Evolutionary conservation across 2,329 filamentous ascomycete genomes (phyloP).

Genomic region (Neopestalotiopsis sp.): DNA sequence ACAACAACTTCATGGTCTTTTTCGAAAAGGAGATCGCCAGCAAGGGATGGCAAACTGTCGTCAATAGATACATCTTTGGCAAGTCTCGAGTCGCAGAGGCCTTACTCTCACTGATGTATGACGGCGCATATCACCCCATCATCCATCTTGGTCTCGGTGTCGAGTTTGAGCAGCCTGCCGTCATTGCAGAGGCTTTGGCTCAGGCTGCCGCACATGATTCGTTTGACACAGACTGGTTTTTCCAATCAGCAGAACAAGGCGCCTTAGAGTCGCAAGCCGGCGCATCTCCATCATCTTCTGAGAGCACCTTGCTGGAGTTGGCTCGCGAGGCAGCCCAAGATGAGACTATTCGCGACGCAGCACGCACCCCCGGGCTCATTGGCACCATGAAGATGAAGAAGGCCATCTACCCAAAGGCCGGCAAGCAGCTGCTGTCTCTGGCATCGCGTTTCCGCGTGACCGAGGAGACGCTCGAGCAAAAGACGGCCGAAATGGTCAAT

Average conservation of each 20-base stretch:
- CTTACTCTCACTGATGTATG: constrained; percentile 55
- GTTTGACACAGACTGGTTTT: constrained; percentile 52
- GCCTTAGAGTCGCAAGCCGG: constrained; percentile 10
- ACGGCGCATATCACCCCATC: constrained; percentile 69
- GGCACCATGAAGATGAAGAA: constrained; percentile 58
- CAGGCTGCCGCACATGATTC: constrained; percentile 63
- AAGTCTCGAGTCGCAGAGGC: constrained; percentile 60
- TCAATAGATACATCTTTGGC: constrained; percentile 66
- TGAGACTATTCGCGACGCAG: constrained; percentile 54
- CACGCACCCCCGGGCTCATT: constrained; percentile 37
- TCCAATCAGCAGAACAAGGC: constrained; percentile 35
- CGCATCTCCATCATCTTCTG: not conserved
- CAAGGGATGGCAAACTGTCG: constrained; percentile 57
- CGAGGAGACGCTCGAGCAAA: constrained; percentile 42
- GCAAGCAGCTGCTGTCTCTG: constrained; percentile 59
- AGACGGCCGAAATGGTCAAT: constrained; percentile 35
- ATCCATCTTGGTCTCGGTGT: constrained; percentile 74
- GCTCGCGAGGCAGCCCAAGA: constrained; percentile 41
- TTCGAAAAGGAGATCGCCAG: constrained; percentile 66
- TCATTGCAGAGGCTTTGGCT: constrained; percentile 71
- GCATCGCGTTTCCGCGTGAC: constrained; percentile 54
- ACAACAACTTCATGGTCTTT: constrained; percentile 66
- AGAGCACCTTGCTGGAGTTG: constrained; percentile 20
- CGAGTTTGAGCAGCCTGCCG: constrained; percentile 70
- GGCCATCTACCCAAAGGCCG: constrained; percentile 62